Conservation (phyloP, 2,329 filamentous ascomycete species). For the Diaporthe australafricana region DNA sequence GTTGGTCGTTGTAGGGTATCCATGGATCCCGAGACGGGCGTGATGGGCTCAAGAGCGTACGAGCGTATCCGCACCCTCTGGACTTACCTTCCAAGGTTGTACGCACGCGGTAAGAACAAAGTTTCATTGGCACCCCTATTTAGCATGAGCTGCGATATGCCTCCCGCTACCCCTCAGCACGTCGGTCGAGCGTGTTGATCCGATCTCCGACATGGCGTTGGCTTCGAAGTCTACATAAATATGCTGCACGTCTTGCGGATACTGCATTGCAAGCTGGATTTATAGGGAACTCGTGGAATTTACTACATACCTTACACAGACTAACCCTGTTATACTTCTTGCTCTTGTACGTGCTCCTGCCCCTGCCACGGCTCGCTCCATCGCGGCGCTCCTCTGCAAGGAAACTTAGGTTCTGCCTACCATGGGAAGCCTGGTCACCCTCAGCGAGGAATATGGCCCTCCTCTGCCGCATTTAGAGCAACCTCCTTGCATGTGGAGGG, state of each 20-base stretch:
- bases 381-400: no score
- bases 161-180: neutral
- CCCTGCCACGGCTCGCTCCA: neutral
- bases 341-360: neutral
- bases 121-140: neutral
- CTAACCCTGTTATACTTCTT: neutral
- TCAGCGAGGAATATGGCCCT: conserved; percentile 22
- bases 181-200: neutral
- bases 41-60: no score
- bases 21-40: no score
- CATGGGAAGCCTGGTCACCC: conserved; percentile 21
- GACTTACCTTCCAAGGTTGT: no score
- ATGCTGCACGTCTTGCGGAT: neutral
- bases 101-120: no score
- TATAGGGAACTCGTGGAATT: no score
- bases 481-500: conserved; percentile 3
- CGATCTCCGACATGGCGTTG: neutral
- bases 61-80: no score
- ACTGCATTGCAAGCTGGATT: neutral
- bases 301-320: neutral
- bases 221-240: neutral
- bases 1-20: no score
- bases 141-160: neutral
- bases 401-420: neutral
- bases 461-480: neutral